Conservation (phyloP, 2,329 filamentous ascomycete genomes). For the Domatiomyces globalis region DNA sequence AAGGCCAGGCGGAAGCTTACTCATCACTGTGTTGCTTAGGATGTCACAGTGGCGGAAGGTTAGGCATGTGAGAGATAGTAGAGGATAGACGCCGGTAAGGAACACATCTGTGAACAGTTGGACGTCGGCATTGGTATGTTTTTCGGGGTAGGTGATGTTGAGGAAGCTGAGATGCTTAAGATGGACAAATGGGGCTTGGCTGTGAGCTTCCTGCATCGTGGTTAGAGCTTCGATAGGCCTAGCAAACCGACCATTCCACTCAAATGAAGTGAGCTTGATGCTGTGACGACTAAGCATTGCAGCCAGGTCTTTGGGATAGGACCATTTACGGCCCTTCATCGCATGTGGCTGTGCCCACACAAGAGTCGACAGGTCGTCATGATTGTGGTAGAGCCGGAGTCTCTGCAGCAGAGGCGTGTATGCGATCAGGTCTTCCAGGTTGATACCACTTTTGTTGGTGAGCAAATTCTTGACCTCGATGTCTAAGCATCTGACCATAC, state of each 20-base stretch:
- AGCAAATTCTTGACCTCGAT: conserved; percentile 51
- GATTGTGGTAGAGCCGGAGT: conserved; percentile 57
- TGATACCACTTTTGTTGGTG: conserved; percentile 40
- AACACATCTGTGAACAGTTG: conserved; percentile 11
- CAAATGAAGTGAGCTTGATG: conserved; percentile 36
- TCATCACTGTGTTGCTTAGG: conserved; percentile 54
- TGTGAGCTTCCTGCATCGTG: conserved; percentile 39
- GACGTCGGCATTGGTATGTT: conserved; percentile 7
- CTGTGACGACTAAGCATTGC: conserved; percentile 41
- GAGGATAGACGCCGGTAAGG: conserved; percentile 24
- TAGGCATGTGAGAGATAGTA: conserved; percentile 53
- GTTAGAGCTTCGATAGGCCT: conserved; percentile 23
- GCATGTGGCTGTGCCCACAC: conserved; percentile 19
- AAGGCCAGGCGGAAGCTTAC: conserved; percentile 52
- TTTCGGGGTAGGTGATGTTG: conserved; percentile 21
- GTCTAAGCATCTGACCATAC: conserved; percentile 56
- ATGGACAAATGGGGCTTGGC: conserved; percentile 38
- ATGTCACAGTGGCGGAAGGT: conserved; percentile 62
- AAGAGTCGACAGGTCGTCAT: conserved; percentile 35
- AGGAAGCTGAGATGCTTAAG: conserved; percentile 26
- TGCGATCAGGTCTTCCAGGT: conserved; percentile 45
- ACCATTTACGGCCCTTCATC: conserved; percentile 41
- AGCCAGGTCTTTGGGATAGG: conserved; percentile 54
- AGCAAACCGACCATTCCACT: conserved; percentile 41
- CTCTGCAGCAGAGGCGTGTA: conserved; percentile 53